Percentiles rank a stretch among this genome's conserved stretches.
Evolutionary conservation across 148 eudicot species (phyloP).

Genomic region (Linanthus parryae): DNA sequence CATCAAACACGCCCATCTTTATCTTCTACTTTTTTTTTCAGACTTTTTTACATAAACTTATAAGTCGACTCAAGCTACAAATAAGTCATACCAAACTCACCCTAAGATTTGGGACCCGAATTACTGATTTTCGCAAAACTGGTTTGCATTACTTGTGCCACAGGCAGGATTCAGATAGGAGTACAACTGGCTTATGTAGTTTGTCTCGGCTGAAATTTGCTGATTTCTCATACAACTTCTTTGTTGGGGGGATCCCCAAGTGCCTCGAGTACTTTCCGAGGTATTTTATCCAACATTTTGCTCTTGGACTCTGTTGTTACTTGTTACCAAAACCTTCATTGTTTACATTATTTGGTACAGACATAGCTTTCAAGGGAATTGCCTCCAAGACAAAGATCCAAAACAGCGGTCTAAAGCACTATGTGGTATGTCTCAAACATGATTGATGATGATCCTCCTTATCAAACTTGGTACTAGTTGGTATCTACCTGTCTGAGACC

Average conservation of each 20-base stretch:
- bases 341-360: conserved; percentile 28
- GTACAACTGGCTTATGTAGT: conserved; percentile 59
- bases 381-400: conserved; percentile 60
- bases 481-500: too few species aligned
- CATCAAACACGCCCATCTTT: too few species aligned
- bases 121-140: neutral
- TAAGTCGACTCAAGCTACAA: neutral
- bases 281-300: conserved; percentile 25
- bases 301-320: neutral
- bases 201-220: conserved; percentile 67
- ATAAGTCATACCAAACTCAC: too few species aligned
- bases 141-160: conserved; percentile 9
- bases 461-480: too few species aligned
- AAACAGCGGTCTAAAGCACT: conserved; percentile 58
- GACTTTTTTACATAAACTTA: neutral
- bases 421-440: conserved; percentile 66
- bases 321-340: neutral
- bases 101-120: neutral
- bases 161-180: conserved; percentile 54
- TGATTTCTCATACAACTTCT: conserved; percentile 75
- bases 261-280: conserved; percentile 80
- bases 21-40: too few species aligned
- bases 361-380: conserved; percentile 81
- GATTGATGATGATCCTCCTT: too few species aligned
- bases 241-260: conserved; percentile 68